A percentile compares a stretch with the other conserved stretches of the same genome.
Conservation (phyloP, 169 alveolate genomes). For the Plasmodium inui region DNA sequence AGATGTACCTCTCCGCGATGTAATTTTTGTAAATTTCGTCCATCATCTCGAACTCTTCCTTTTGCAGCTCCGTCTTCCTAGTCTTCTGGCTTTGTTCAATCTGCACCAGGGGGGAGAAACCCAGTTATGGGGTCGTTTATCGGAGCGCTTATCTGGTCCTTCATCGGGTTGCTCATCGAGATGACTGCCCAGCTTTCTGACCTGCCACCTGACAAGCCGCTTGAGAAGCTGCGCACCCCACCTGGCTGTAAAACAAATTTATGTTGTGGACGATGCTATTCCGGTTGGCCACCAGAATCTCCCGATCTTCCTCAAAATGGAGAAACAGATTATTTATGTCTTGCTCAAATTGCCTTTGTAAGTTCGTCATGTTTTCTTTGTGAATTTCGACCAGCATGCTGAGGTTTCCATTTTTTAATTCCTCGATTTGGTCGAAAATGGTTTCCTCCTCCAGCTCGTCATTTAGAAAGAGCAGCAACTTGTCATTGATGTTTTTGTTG, state of each 20-base stretch:
- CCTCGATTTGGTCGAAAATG: constrained; percentile 50
- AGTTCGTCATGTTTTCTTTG: constrained; percentile 31
- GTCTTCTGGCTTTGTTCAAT: constrained; percentile 1
- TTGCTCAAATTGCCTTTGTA: constrained; percentile 40
- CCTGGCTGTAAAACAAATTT: constrained; percentile 36
- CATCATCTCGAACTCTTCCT: constrained; percentile 27
- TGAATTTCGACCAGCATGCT: constrained; percentile 38
- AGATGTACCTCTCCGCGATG: constrained; percentile 53
- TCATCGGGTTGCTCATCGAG: too few relatives aligned
- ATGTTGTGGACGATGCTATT: constrained; percentile 45
- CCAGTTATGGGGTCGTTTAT: neutral
- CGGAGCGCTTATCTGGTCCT: neutral
- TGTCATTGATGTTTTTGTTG: constrained; percentile 59
- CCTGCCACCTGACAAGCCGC: neutral
- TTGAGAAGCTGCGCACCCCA: neutral
- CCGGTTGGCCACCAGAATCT: constrained; percentile 13
- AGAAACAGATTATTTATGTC: constrained; percentile 29
- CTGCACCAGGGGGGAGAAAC: neutral
- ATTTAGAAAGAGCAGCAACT: constrained; percentile 29
- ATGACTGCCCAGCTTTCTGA: neutral
- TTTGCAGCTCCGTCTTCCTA: constrained; percentile 13
- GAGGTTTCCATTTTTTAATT: constrained; percentile 26
- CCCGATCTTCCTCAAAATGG: constrained; percentile 44
- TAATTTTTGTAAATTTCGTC: constrained; percentile 47
- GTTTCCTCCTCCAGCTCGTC: constrained; percentile 33